Evolutionary conservation across 495 filamentous ascomycete genomes (phyloP).

Genomic region (Daldinia grandis): DNA sequence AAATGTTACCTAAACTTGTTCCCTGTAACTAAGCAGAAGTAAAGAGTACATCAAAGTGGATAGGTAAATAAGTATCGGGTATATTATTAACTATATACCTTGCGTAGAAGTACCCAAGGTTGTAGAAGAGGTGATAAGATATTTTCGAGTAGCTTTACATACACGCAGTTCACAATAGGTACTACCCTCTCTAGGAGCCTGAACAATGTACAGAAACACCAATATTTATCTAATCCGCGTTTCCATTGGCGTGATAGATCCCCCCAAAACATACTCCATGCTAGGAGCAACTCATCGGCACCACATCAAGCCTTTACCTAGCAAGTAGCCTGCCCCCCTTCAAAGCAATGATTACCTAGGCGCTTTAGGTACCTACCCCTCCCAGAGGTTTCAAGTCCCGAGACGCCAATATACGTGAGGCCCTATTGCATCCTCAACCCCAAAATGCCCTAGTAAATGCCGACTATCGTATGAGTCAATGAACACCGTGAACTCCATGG

Average conservation of each 20-base stretch:
- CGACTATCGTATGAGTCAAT: conserved; percentile 25
- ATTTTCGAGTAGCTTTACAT: not conserved
- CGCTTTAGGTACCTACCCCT: conserved; percentile 2
- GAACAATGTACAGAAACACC: conserved; percentile 21
- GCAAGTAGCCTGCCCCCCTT: conserved; percentile 14
- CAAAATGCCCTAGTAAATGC: conserved; percentile 17
- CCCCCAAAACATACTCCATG: conserved; percentile 9
- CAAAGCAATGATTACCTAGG: conserved; percentile 16
- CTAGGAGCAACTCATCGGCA: not conserved
- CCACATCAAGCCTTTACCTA: not conserved
- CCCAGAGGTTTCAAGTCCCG: conserved; percentile 18
- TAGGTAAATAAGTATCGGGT: not conserved
- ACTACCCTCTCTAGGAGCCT: not conserved
- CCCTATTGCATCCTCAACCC: conserved; percentile 17
- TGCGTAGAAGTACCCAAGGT: not conserved
- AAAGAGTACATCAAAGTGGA: not conserved
- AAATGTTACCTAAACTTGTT: not conserved
- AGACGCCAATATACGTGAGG: conserved; percentile 35
- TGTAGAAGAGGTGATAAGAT: not conserved
- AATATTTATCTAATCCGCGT: conserved; percentile 18
- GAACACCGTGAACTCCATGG: conserved; percentile 33
- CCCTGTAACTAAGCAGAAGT: too few species aligned
- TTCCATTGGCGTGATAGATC: not conserved
- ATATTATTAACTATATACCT: not conserved
- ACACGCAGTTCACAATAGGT: not conserved